Base-by-base conservation (phyloP, 495 filamentous ascomycete species). In the Penicillium fimorum region DNA sequence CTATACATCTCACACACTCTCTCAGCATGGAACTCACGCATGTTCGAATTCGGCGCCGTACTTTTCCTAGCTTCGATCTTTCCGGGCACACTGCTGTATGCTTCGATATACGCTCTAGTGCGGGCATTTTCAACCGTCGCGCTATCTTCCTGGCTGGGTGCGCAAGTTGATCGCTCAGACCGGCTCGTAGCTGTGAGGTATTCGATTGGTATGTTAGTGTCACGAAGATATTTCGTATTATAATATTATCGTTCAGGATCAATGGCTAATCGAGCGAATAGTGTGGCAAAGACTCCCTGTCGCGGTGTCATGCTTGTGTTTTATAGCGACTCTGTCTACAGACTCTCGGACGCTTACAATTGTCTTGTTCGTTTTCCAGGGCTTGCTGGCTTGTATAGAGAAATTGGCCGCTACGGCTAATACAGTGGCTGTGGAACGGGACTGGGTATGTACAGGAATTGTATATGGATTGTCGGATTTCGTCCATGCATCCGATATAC, bases 11-110 rank as follows among this genome's bases (percentile, higher is more conserved):
- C 85, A 0, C 86, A 89, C 64, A 77, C 81, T 53, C 75, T 89
- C 2, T 88, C 85, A 6, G 82, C 86, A 49, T 90, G 85, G 86
- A 90, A 89, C 60, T 83, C 85, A 2, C 78, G 87, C 42, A 70
- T 82, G 47, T 90, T 88, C 68, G 86, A 89, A 61, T 85, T 86
- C 51, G 84, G 75, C 15, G 81, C 82, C 1, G 82, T 86, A 8
- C 70, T 86, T 12, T 88, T 83, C 67, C 76, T 87, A 18, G 85
- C 86, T 1, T 58, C 75, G 2, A 78, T 83, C 48, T 86, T 75
- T 60, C 82, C 82, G 0, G 78, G 73, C 18, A 85, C 78, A 0
- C 67, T 87, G 43, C 69, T 76, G 30, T 72, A 77, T 42, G 64
- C 65, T 5, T 77, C 74, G 1, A 61, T 77, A 24, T 77, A 77